Conservation (phyloP, 202 grass and related monocot species). For the Musa balbisiana region DNA sequence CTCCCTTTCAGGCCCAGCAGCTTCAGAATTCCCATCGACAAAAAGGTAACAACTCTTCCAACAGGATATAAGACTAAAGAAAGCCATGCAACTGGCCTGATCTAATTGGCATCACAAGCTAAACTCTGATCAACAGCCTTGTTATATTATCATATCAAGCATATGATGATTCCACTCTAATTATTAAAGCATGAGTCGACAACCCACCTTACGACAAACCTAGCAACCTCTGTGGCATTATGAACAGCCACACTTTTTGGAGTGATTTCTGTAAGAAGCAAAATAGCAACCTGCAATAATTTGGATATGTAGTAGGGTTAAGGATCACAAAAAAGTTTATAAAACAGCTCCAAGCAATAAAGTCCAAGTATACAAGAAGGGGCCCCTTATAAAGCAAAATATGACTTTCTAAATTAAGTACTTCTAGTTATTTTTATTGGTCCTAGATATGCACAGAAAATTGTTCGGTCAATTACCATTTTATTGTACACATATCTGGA, state of each 20-base stretch:
- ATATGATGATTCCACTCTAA: background rate
- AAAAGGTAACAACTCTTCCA: slow-evolving; percentile 80
- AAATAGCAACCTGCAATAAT: slow-evolving; percentile 65
- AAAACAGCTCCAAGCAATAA: slow-evolving; percentile 5
- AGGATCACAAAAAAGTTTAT: slow-evolving; percentile 6
- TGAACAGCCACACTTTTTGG: slow-evolving; percentile 97
- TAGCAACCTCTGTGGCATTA: slow-evolving; percentile 87
- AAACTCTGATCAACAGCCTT: slow-evolving; percentile 16
- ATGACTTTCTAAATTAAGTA: background rate
- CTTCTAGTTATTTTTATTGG: background rate
- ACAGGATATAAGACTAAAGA: slow-evolving; percentile 88
- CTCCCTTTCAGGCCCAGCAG: slow-evolving; percentile 83
- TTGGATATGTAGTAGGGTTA: background rate
- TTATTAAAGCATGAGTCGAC: background rate
- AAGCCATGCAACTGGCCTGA: slow-evolving; percentile 97
- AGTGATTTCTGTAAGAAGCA: slow-evolving; percentile 95
- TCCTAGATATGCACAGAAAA: background rate
- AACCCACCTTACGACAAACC: slow-evolving; percentile 88
- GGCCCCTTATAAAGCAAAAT: background rate
- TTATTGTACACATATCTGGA: background rate
- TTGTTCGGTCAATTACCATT: background rate
- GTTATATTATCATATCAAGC: background rate
- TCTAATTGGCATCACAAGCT: slow-evolving; percentile 41
- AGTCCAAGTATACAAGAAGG: background rate
- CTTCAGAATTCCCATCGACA: slow-evolving; percentile 97